These are phyloP conservation scores for Venustampulla echinocandica DNA, from an alignment of 495 filamentous ascomycete genomes.

Conservation along the genomic window DNA sequence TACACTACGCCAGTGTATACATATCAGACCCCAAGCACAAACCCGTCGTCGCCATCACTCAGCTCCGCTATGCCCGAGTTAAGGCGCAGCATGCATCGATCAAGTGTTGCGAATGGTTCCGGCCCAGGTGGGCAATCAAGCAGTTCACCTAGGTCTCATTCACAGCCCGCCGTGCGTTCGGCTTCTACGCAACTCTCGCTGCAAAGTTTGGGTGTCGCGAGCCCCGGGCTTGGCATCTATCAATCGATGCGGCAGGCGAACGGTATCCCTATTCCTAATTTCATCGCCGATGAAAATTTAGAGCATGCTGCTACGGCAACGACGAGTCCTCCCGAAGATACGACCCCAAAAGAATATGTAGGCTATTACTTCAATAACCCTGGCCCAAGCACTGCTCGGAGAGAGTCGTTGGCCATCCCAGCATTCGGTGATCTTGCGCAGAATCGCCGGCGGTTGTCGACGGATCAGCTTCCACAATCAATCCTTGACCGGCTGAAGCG, in stretches of 20 bases:
- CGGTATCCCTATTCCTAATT: slow-evolving; percentile 36
- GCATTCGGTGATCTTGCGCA: slow-evolving; percentile 35
- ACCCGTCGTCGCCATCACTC: slow-evolving; percentile 39
- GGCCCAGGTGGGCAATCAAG: slow-evolving; percentile 27
- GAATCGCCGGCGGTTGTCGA: slow-evolving; percentile 35
- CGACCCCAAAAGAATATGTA: slow-evolving; percentile 24
- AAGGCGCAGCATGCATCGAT: slow-evolving; percentile 42
- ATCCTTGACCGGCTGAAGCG: slow-evolving; percentile 42
- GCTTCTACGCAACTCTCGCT: slow-evolving; percentile 12
- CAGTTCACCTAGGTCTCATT: slow-evolving; percentile 45
- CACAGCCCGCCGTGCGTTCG: slow-evolving; percentile 44
- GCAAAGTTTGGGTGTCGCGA: slow-evolving; percentile 23
- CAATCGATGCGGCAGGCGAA: slow-evolving; percentile 29
- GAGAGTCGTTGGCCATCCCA: slow-evolving; percentile 30
- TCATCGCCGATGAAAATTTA: slow-evolving; percentile 37
- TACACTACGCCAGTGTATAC: slow-evolving; percentile 16
- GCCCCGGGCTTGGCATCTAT: slow-evolving; percentile 27
- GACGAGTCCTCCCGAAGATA: slow-evolving; percentile 13
- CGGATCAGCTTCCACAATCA: slow-evolving; percentile 40
- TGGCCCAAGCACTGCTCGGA: slow-evolving; percentile 27
- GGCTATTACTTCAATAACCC: slow-evolving; percentile 32
- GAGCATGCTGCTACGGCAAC: slow-evolving; percentile 17
- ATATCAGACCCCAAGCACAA: slow-evolving; percentile 27
- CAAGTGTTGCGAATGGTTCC: slow-evolving; percentile 31
- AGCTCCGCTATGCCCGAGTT: slow-evolving; percentile 33